Evolutionary conservation across 2,329 filamentous ascomycete genomes (phyloP).

Genomic region (Pezicula carpinea): DNA sequence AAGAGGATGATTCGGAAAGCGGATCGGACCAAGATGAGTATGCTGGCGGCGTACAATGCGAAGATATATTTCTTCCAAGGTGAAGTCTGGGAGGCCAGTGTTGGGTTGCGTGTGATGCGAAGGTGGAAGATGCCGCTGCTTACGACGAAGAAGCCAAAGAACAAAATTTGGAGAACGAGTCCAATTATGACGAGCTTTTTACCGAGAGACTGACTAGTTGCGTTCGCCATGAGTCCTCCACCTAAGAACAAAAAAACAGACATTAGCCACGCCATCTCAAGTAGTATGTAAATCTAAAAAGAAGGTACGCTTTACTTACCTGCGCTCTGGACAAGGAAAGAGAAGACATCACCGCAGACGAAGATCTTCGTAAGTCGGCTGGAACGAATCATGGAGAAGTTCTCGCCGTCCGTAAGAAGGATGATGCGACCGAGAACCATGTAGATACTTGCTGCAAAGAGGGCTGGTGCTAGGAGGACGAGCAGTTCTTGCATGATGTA

Average conservation of each 20-base stretch:
- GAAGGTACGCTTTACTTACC: neutral
- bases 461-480: slow-evolving; percentile 32
- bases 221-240: slow-evolving; percentile 25
- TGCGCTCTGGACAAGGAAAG: slow-evolving; percentile 35
- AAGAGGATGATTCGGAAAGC: slow-evolving; percentile 42
- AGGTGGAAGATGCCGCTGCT: slow-evolving; percentile 38
- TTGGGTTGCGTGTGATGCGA: slow-evolving; percentile 29
- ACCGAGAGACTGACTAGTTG: slow-evolving; percentile 26
- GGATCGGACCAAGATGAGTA: slow-evolving; percentile 38
- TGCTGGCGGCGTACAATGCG: slow-evolving; percentile 33
- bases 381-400: slow-evolving; percentile 32
- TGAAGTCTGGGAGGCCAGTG: slow-evolving; percentile 14
- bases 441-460: slow-evolving; percentile 36
- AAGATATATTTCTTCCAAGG: slow-evolving; percentile 31
- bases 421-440: slow-evolving; percentile 35
- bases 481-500: slow-evolving; percentile 33
- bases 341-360: slow-evolving; percentile 38
- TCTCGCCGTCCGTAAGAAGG: slow-evolving; percentile 29
- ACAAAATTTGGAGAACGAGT: slow-evolving; percentile 42
- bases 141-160: slow-evolving; percentile 44
- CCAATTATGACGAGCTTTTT: slow-evolving; percentile 41
- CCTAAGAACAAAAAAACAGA: slow-evolving; percentile 24
- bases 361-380: slow-evolving; percentile 42
- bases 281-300: no score
- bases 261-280: neutral